These are phyloP conservation scores for Pseudogymnoascus sp. DNA, from an alignment of 2,329 filamentous ascomycete species.

Conservation along the genomic window DNA sequence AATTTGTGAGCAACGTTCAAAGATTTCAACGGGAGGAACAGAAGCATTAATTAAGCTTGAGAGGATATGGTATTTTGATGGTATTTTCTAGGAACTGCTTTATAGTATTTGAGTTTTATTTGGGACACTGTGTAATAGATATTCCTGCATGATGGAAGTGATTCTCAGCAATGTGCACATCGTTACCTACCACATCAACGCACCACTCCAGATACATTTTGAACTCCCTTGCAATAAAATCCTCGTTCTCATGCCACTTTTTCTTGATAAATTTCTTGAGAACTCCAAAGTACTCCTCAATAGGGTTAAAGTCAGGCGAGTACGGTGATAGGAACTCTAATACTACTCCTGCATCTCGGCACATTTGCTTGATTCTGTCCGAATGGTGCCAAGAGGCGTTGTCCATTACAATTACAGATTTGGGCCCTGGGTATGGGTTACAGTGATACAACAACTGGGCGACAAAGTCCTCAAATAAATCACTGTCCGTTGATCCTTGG, in stretches of 20 bases:
- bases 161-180: slow-evolving; percentile 21
- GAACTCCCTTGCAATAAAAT: slow-evolving; percentile 24
- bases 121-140: not conserved
- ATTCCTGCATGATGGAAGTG: not conserved
- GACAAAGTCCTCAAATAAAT: slow-evolving; percentile 26
- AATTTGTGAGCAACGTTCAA: not conserved
- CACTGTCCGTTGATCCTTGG: no score
- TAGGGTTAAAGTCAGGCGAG: slow-evolving; percentile 31
- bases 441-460: slow-evolving; percentile 26
- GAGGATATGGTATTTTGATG: not conserved
- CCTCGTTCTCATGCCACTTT: slow-evolving; percentile 19
- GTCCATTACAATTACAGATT: not conserved
- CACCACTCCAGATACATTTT: slow-evolving; percentile 21
- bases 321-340: slow-evolving; percentile 30
- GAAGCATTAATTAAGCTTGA: not conserved
- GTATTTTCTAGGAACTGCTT: no score
- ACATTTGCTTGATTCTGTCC: slow-evolving; percentile 23
- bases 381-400: slow-evolving; percentile 21
- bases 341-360: slow-evolving; percentile 27
- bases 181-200: slow-evolving; percentile 22
- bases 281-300: slow-evolving; percentile 25
- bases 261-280: slow-evolving; percentile 30
- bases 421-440: not conserved
- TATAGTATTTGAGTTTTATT: not conserved
- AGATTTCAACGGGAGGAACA: not conserved